Conservation (phyloP, 192 early-diverging fungal genomes). For the Coemansia sp. region DNA sequence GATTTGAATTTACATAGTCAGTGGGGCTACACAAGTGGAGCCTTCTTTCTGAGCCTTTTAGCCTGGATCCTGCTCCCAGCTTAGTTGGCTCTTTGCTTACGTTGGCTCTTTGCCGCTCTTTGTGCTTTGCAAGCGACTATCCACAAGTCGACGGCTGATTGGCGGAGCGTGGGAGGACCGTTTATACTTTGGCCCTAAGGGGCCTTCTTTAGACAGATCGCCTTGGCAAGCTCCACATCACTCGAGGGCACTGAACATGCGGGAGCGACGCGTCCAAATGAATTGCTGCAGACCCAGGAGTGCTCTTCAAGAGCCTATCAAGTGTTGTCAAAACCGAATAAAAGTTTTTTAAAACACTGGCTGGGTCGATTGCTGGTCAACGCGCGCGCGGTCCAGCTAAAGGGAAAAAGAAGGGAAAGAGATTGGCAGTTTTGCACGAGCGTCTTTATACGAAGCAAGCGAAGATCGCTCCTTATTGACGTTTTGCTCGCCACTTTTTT, state of each 20-base stretch:
- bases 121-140: neutral
- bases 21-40: constrained; percentile 6
- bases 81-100: neutral
- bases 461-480: neutral
- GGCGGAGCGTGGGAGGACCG: constrained; percentile 1
- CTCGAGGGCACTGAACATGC: neutral
- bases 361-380: neutral
- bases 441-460: neutral
- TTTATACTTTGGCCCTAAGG: neutral
- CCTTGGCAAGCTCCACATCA: neutral
- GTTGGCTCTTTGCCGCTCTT: constrained; percentile 2
- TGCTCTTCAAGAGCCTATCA: neutral
- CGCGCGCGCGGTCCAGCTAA: neutral
- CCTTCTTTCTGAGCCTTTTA: constrained; percentile 3
- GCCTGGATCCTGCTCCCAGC: neutral
- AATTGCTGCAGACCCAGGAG: neutral
- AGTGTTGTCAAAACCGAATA: too few relatives aligned
- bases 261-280: neutral
- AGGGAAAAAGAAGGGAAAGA: neutral
- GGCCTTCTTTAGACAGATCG: neutral
- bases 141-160: neutral
- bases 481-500: constrained; percentile 2
- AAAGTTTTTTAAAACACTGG: too few relatives aligned
- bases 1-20: neutral
- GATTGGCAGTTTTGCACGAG: constrained; percentile 4